phyloP scores from a whole-genome alignment of 2,329 filamentous ascomycete genomes.

The Sclerotinia nivalis region DNA sequence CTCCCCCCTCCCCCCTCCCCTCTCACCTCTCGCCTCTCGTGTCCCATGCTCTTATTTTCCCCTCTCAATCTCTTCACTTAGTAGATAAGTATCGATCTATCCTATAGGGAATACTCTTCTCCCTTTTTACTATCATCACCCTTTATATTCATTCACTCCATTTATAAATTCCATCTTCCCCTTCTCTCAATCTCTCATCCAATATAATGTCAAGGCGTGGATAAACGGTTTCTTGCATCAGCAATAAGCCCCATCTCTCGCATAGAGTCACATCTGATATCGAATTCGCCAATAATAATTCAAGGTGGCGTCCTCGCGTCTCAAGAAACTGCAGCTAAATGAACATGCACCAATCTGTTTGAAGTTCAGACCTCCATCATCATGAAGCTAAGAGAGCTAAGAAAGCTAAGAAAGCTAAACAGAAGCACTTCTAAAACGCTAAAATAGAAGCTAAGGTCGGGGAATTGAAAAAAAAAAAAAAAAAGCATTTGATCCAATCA shows the following conservation, averaged over 20 bases:
- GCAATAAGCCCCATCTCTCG: neutral
- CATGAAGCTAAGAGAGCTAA: neutral
- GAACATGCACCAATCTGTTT: conserved; percentile 2
- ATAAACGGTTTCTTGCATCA: conserved; percentile 5
- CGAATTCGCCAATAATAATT: conserved; percentile 7
- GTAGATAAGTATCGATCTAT: neutral
- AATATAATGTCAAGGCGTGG: neutral
- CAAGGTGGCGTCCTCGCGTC: conserved; percentile 7
- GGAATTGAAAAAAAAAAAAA: neutral
- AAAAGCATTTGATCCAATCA: neutral
- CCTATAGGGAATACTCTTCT: too few species aligned
- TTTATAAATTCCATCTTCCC: neutral
- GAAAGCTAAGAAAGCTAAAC: neutral
- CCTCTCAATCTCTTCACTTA: neutral
- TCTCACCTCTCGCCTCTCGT: too few species aligned
- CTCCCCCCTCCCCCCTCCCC: too few species aligned
- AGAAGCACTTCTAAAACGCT: neutral
- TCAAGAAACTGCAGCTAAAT: conserved; percentile 1
- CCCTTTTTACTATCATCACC: neutral
- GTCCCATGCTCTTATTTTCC: neutral
- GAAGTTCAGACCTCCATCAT: neutral
- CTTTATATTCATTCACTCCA: neutral
- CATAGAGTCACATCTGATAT: conserved; percentile 7
- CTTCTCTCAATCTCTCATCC: neutral
- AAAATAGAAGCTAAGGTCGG: neutral